A percentile compares a stretch with the other conserved stretches of the same genome.
These are phyloP conservation scores for Parathielavia appendiculata DNA, from an alignment of 495 filamentous ascomycete genomes.

Conservation along the genomic window DNA sequence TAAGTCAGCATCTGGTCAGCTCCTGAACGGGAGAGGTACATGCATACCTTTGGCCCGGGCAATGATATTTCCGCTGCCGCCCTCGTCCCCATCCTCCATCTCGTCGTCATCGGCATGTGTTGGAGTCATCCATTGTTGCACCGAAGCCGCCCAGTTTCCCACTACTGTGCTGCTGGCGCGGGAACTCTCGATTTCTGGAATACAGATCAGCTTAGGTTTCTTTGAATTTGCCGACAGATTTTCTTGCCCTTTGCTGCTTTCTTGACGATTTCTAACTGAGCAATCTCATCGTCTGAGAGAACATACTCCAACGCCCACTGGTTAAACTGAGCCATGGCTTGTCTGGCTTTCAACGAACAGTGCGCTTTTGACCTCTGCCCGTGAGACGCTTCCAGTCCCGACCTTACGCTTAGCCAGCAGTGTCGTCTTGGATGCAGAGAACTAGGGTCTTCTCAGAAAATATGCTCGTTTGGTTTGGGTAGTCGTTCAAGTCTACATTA, in stretches of 20 bases:
- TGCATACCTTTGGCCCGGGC: constrained; percentile 35
- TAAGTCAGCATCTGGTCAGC: constrained; percentile 2
- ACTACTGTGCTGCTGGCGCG: constrained; percentile 38
- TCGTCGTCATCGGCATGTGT: constrained; percentile 21
- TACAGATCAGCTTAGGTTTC: background rate
- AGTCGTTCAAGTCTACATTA: background rate
- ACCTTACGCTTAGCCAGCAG: no score
- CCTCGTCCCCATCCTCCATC: constrained; percentile 33
- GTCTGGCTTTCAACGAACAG: background rate
- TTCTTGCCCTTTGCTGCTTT: constrained; percentile 39
- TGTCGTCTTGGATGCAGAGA: no score
- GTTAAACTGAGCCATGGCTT: constrained; percentile 41
- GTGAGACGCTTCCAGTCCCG: no score
- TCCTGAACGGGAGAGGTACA: background rate
- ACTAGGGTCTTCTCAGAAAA: no score
- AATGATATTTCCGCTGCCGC: constrained; percentile 39
- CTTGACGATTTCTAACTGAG: constrained; percentile 31
- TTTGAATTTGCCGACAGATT: background rate
- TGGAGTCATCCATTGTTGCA: constrained; percentile 46
- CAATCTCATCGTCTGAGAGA: constrained; percentile 40
- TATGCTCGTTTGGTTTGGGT: no score
- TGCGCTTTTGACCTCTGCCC: no score
- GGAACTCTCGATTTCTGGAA: constrained; percentile 39
- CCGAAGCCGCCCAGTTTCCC: constrained; percentile 46
- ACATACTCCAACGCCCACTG: constrained; percentile 47